phyloP scores from a whole-genome alignment of 192 early-diverging fungal species.

The Rhizoclosmatium sp. region DNA sequence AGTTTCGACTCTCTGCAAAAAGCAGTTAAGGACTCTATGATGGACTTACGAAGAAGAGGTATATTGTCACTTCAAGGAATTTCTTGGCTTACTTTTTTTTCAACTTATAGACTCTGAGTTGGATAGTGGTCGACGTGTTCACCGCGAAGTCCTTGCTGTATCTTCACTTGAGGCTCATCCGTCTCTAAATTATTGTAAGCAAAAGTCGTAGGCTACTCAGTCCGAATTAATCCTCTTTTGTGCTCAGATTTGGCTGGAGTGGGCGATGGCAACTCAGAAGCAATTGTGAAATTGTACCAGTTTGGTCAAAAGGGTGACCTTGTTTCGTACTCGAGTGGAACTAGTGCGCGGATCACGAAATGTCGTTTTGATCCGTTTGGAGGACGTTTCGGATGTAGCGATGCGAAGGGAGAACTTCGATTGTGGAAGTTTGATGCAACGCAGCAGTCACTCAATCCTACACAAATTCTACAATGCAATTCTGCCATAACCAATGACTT shows the following conservation, averaged over 20 bases:
- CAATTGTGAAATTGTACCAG: conserved; percentile 75
- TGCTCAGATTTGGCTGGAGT: conserved; percentile 58
- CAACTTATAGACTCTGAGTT: conserved; percentile 21
- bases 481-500: conserved; percentile 75
- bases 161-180: conserved; percentile 57
- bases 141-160: conserved; percentile 45
- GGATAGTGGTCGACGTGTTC: conserved; percentile 36
- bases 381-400: conserved; percentile 76
- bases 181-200: conserved; percentile 58
- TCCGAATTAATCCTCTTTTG: neutral
- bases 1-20: conserved; percentile 71
- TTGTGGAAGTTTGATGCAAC: conserved; percentile 82
- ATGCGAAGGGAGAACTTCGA: conserved; percentile 70
- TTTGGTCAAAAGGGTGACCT: conserved; percentile 78
- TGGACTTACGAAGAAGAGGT: conserved; percentile 36
- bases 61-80: conserved; percentile 34
- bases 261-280: conserved; percentile 46
- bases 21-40: conserved; percentile 59
- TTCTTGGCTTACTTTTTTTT: conserved; percentile 6
- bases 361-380: conserved; percentile 82
- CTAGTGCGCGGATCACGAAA: conserved; percentile 52
- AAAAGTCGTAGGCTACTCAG: neutral
- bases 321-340: conserved; percentile 64
- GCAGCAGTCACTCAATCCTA: conserved; percentile 64
- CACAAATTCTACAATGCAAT: conserved; percentile 58